Evolutionary conservation across 805 yeast genomes (phyloP).

Genomic region (Candida tibetensis): DNA sequence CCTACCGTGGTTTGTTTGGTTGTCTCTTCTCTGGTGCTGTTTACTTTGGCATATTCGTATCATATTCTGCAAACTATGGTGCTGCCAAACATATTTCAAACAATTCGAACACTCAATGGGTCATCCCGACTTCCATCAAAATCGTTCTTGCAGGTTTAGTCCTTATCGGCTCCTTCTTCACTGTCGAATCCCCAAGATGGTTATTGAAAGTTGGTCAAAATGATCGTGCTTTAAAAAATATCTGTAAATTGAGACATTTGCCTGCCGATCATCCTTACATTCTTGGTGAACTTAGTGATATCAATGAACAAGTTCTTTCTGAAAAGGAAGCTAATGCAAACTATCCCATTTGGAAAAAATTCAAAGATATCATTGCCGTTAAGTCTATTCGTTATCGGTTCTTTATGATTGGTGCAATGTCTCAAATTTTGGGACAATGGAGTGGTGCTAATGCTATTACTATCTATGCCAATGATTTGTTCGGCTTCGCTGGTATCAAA

Average conservation of each 20-base stretch:
- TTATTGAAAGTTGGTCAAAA: conserved; percentile 39
- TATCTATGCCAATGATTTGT: conserved; percentile 51
- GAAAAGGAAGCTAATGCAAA: conserved; percentile 27
- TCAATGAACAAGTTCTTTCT: conserved; percentile 43
- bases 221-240: conserved; percentile 38
- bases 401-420: conserved; percentile 37
- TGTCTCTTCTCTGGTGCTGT: conserved; percentile 58
- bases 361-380: conserved; percentile 34
- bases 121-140: conserved; percentile 49
- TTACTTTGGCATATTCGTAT: conserved; percentile 51
- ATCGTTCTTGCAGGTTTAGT: conserved; percentile 47
- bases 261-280: conserved; percentile 49
- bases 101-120: conserved; percentile 45
- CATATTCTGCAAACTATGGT: conserved; percentile 52
- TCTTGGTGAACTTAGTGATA: conserved; percentile 48
- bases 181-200: conserved; percentile 54
- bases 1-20: conserved; percentile 50
- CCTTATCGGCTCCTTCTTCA: conserved; percentile 41
- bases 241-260: conserved; percentile 44
- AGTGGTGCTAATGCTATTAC: conserved; percentile 58
- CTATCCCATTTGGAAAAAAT: conserved; percentile 13
- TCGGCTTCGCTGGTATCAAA: conserved; percentile 45
- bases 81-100: conserved; percentile 44
- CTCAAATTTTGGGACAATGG: conserved; percentile 56
- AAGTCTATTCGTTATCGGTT: conserved; percentile 46